Evolutionary conservation across 176 grass and related monocot species (phyloP).

Genomic region (Rhynchospora tenuis): DNA sequence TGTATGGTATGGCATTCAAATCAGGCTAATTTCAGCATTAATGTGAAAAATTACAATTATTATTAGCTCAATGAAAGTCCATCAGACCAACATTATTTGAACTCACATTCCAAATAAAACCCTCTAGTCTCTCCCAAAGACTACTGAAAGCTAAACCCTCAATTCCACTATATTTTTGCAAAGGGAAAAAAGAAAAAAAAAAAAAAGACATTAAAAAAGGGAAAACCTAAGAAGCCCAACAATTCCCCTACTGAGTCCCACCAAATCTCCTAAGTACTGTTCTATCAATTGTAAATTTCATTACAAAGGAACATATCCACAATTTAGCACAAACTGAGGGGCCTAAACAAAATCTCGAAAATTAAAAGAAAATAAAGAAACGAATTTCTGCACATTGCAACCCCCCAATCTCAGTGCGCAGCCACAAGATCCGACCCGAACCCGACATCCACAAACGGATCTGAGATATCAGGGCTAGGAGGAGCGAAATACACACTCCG

Average conservation of each 20-base stretch:
- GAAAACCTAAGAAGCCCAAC: neutral
- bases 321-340: constrained; percentile 14
- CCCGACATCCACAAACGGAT: constrained; percentile 14
- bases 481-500: constrained; percentile 45
- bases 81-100: neutral
- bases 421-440: constrained; percentile 30
- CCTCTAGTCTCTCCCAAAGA: neutral
- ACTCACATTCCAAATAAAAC: neutral
- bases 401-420: constrained; percentile 29
- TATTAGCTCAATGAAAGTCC: neutral
- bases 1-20: neutral
- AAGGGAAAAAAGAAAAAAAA: neutral
- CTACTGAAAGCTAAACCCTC: neutral
- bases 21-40: neutral
- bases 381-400: constrained; percentile 9
- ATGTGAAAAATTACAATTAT: neutral
- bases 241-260: neutral
- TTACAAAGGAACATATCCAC: constrained; percentile 6
- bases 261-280: neutral
- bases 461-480: constrained; percentile 23
- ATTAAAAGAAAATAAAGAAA: neutral
- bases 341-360: neutral
- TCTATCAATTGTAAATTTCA: constrained; percentile 13
- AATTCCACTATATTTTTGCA: neutral
- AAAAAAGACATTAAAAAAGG: no score